A percentile compares a stretch with the other conserved stretches of the same genome.
phyloP scores from a whole-genome alignment of 129 eudicot species.

The Apium graveolens region DNA sequence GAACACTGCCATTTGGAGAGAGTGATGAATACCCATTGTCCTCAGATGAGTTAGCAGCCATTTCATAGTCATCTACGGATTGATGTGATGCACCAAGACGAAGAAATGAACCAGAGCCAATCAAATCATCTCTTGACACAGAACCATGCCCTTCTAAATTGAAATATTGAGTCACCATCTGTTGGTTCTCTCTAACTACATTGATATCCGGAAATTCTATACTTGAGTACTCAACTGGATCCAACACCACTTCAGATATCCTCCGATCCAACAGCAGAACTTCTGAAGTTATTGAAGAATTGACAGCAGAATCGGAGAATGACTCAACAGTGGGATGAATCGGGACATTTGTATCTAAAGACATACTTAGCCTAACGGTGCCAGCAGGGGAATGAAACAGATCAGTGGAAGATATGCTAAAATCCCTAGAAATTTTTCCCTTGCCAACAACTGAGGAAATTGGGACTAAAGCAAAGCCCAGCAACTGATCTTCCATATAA shows the following conservation, averaged over 20 bases:
- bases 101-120: conserved; percentile 56
- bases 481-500: conserved; percentile 74
- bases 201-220: conserved; percentile 52
- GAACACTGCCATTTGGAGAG: conserved; percentile 49
- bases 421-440: conserved; percentile 52
- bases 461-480: conserved; percentile 79
- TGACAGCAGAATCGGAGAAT: neutral
- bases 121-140: conserved; percentile 13
- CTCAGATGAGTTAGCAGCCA: conserved; percentile 35
- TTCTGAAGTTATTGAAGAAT: conserved; percentile 34
- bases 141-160: conserved; percentile 18
- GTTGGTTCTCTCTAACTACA: conserved; percentile 44
- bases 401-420: conserved; percentile 75
- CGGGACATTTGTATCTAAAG: conserved; percentile 26
- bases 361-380: conserved; percentile 48
- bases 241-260: conserved; percentile 26
- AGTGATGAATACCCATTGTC: conserved; percentile 22
- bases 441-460: conserved; percentile 39
- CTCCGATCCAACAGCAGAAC: conserved; percentile 42
- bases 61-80: conserved; percentile 51
- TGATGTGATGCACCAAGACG: conserved; percentile 43
- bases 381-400: conserved; percentile 92
- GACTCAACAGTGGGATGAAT: neutral
- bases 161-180: conserved; percentile 69
- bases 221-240: conserved; percentile 25